Evolutionary conservation across 2,329 filamentous ascomycete genomes (phyloP).

Genomic region (Periconia sp.): DNA sequence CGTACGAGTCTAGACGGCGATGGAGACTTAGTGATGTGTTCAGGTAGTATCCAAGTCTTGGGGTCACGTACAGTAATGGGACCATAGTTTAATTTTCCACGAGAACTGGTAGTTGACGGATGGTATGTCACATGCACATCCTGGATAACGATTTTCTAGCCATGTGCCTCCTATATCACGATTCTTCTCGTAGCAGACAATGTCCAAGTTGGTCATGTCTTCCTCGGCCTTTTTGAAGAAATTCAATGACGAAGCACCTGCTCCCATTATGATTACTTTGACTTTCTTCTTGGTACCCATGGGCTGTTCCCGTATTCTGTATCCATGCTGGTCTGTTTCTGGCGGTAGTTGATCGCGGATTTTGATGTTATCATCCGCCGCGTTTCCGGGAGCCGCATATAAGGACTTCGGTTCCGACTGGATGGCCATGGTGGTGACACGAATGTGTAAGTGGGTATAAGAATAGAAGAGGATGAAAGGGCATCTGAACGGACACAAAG

Average conservation of each 20-base stretch:
- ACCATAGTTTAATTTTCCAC: slow-evolving; percentile 58
- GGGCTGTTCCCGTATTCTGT: slow-evolving; percentile 51
- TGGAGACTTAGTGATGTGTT: too few species aligned
- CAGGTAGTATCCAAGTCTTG: too few species aligned
- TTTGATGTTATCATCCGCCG: slow-evolving; percentile 29
- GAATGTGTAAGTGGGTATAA: not conserved
- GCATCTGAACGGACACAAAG: not conserved
- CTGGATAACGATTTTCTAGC: slow-evolving; percentile 50
- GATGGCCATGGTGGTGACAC: slow-evolving; percentile 7
- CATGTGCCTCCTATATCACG: slow-evolving; percentile 50
- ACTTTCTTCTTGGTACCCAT: slow-evolving; percentile 50
- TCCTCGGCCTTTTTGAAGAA: slow-evolving; percentile 53
- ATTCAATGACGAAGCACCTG: slow-evolving; percentile 50
- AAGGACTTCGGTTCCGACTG: slow-evolving; percentile 3
- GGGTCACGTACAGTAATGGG: slow-evolving; percentile 48
- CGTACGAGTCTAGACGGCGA: too few species aligned
- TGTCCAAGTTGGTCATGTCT: slow-evolving; percentile 48
- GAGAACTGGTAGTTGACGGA: slow-evolving; percentile 51
- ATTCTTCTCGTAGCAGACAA: slow-evolving; percentile 51
- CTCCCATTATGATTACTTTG: slow-evolving; percentile 52
- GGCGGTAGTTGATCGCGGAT: slow-evolving; percentile 40
- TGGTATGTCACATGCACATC: slow-evolving; percentile 45
- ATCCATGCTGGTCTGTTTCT: slow-evolving; percentile 48
- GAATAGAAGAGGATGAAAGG: not conserved
- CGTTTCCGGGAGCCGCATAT: slow-evolving; percentile 18